Percentiles rank a stretch among this genome's conserved stretches.
Evolutionary conservation across 108 stramenopile genomes (phyloP).

Genomic region (Cyclotella baltica): DNA sequence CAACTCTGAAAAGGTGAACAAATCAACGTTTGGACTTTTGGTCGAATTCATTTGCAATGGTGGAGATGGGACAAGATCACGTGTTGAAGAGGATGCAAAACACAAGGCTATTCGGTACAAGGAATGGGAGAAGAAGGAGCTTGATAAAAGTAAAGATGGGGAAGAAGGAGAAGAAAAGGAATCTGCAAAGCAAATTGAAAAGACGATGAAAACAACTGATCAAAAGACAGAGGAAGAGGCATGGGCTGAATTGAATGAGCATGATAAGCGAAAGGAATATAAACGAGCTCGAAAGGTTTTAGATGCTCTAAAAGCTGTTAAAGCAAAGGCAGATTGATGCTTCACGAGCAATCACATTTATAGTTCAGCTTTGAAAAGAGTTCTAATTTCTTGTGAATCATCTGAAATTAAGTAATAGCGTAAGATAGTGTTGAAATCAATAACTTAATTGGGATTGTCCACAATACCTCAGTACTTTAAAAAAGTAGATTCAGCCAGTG

Average conservation of each 20-base stretch:
- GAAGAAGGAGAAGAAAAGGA: slow-evolving; percentile 7
- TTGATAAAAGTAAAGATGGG: slow-evolving; percentile 14
- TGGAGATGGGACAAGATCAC: slow-evolving; percentile 52
- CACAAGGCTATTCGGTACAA: slow-evolving; percentile 76
- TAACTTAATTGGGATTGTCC: no score
- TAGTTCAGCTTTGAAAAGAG: no score
- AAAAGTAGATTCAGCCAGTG: no score
- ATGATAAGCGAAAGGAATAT: slow-evolving; percentile 87
- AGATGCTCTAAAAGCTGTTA: slow-evolving; percentile 52
- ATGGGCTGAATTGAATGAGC: slow-evolving; percentile 70
- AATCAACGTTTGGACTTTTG: slow-evolving; percentile 65
- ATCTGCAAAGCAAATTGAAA: no score
- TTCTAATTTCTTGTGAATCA: no score
- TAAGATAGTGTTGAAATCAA: no score
- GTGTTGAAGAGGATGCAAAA: slow-evolving; percentile 68
- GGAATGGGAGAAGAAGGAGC: slow-evolving; percentile 66
- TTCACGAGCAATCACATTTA: no score
- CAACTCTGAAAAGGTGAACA: slow-evolving; percentile 78
- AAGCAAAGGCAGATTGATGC: slow-evolving; percentile 20
- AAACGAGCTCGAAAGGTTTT: slow-evolving; percentile 80
- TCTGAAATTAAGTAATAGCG: no score
- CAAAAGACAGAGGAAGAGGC: slow-evolving; percentile 55
- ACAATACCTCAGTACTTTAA: no score
- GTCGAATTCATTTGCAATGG: slow-evolving; percentile 75
- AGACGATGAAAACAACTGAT: background rate